Base-by-base conservation (phyloP, 1,284 basidiomycete genomes). In the Melanopsichium pennsylvanicum region DNA sequence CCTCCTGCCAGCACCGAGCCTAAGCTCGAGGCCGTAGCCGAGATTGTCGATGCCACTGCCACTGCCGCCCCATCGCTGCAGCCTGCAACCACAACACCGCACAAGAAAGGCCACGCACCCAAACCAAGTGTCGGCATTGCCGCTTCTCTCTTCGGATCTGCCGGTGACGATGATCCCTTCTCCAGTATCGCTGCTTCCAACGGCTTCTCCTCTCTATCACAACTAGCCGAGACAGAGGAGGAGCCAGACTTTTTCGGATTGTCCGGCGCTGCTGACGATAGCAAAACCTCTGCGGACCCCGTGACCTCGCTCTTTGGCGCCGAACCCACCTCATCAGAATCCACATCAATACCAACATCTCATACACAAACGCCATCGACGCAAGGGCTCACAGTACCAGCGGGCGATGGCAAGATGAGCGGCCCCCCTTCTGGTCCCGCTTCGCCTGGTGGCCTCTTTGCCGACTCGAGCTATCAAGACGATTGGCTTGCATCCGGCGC, bases 121-220 rank as follows among this genome's bases (percentile, higher is more conserved):
- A 56, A 72, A 47, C 72, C 58, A 3, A 75, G 72, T 38, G 63
- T 77, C 36, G 74, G 70, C 15, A 73, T 74, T 18, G 75, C 75
- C 33, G 73, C 75, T 12, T 66, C 58, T 18, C 66, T 77, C 16
- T 77, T 77, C 51, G 73, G 62, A 19, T 54, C 54, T 23, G 64
- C 44, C n/a, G 71, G 62, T 16, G 74, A 75, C 37, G 64, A 68
- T 34, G 72, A 76, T 33, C 73, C 68, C 0, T 76, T 75, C 44
- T 64, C 73, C 22, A 44, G 44, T 56, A 71, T 73, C 26, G 19
- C 45, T 7, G 60, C 45, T 34, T 46, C 57, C 40, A 56, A 41
- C 27, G 39, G 31, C 33, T 13, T 63, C 7, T 36, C 40, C 18
- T 51, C 48, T 11, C 60, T 59, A 21, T 34, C 47, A 18, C 51